Base-by-base conservation (phyloP, 495 filamentous ascomycete genomes). In the Hyaloscypha hepaticicola region DNA sequence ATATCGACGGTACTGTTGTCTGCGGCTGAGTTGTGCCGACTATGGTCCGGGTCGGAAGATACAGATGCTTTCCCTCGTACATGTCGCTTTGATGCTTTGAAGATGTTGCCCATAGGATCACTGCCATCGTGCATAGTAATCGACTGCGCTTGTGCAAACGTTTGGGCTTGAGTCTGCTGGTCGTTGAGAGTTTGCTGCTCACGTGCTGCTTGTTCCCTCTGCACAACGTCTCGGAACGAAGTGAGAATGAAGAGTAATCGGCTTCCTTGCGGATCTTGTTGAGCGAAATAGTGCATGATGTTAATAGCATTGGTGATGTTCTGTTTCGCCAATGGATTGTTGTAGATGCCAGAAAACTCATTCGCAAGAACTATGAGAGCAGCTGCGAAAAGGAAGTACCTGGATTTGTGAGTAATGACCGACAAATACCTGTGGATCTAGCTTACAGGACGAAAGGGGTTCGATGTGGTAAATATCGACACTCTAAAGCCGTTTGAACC, bases 351-450 rank as follows among this genome's bases (percentile, higher is more conserved):
- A 3, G 87, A 84, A 67, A 91, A 91, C 68, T 89, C 87, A 59
- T 89, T 89, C 58, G 87, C 83, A 29, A 88, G 79, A 3, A 91
- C 77, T 11, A 91, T 81, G 4, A 91, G 78, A 3, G 87, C 87
- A 2, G 88, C 87, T 34, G 88, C 83, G 72, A 92, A 91, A 57
- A 90, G 83, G 51, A 88, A 89, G 70, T 91, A 89, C 63, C 82
- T 84, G 66, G 9, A 26, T 51, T 27, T 49, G 41, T 31, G 6
- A 33, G 12, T 24, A 38, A 9, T n/a, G 38, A 16, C 4, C 38
- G 19, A 45, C 19, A 8, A 4, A 1, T 45, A 25, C 6, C 14
- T 4, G 38, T 16, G 12, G 9, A 19, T 19, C 38, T 34, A 34
- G 64, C 82, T 74, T 70, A 82, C 82, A 90, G 86, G 66, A 90